Evolutionary conservation across 164 flowering plant genomes (phyloP), one percentile per base, ranked within the genome.

Genomic region (Berberis vulgaris): DNA sequence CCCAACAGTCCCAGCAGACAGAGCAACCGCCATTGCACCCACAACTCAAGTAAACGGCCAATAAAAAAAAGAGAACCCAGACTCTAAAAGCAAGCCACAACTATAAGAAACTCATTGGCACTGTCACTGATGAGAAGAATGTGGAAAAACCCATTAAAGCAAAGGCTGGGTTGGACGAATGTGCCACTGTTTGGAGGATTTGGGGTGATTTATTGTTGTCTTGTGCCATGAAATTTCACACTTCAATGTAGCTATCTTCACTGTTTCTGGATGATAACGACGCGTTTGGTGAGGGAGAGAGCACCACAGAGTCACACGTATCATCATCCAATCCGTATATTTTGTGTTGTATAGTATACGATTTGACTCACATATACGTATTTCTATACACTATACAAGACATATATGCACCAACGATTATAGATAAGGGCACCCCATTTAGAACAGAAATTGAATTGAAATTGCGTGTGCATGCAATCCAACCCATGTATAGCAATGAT

Each of bases 21-120:
- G 47, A 52, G 70, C 43, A 52, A 49, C 63, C 39, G 73, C 71
- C 77, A 74, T 74, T 67, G 3, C 50, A 43, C 45, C 62, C 54
- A 47, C 38, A 45, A 38, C 55, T 55, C 47, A 43, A 7, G 9
- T 40, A 42, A 52, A 10, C 10, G n/a, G n/a, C 3, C 54, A 38
- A 53, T 0, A 12, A 54, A 44, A 5, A 50, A 60, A 42, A 58
- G 47, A 46, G 12, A 61, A 47, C 13, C 61, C 40, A 63, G 52
- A 58, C 7, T 49, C 41, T 11, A 57, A 57, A 63, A 41, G 26
- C 5, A 45, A 56, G 10, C 5, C 54, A 52, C 10, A 4, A 1
- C 43, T 54, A 39, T 8, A 8, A 43, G 46, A 41, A 57, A 13
- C 47, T 49, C 3, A 11, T 3, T 7, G 11, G 4, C n/a, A 3